Base-by-base conservation (phyloP, 2,329 filamentous ascomycete genomes). In the Claviceps citrina region DNA sequence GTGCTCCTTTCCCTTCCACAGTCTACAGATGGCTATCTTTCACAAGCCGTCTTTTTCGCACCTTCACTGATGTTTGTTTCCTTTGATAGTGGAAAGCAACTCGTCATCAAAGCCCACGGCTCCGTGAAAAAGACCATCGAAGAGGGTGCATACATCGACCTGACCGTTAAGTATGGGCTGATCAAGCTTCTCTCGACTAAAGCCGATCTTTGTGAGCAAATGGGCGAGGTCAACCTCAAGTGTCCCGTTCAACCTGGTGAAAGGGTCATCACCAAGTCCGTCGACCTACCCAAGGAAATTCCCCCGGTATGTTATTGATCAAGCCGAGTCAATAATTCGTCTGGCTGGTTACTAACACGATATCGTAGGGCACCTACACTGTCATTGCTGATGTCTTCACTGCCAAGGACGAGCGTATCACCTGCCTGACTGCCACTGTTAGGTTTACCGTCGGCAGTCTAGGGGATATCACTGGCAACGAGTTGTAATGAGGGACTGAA, bases 151-250 rank as follows among this genome's bases (percentile, higher is more conserved):
- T 84, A 83, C 52, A 81, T 95, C 46, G 69, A 80, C 36, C 60
- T 98, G 31, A 73, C 78, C 49, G 89, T 98, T 64, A 95, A 94
- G 66, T 95, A 93, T 61, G 89, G 89, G 44, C 70, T 94, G 49
- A 95, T 98, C 60, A 83, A 78, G 41, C 73, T 98, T 47, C 76
- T 98, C 61, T 84, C 74, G 60, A 82, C 82, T 48, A 73, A 71
- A 49, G 78, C 80, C 53, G 81, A 94, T 56, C 73, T 96, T 28
- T 98, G 91, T 67, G 83, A 95, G 44, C 81, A 93, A 59, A 75
- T 93, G 48, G 68, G 73, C 57, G 86, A 95, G 50, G 84, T 95
- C 33, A 85, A 95, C 52, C 67, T 96, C 42, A 65, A 84, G 52
- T 98, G 91, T 62, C 91, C 91, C 36, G 71, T 98, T 43, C 68